Evolutionary conservation across 306 rosid genomes (phyloP), one percentile per base, ranked within the genome.

Genomic region (Astragalus glycyphyllos): DNA sequence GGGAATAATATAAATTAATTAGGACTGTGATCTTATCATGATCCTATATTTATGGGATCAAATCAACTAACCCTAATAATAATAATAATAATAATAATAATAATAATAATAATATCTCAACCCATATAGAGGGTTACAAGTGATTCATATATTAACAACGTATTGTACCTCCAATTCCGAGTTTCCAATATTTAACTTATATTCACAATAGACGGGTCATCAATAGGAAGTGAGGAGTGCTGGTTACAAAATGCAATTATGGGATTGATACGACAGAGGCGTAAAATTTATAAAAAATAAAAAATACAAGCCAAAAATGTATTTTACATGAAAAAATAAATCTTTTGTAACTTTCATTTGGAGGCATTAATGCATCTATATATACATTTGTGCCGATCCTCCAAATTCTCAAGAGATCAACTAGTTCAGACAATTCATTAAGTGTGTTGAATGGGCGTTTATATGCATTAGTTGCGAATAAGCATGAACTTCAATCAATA

Each of bases 301-400:
- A 51, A 23, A 71, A 23, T 46, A 38, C 20, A 53, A 2, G 31
- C 3, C 31, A 64, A 44, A 53, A 63, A 42, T 66, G 50, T 58
- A 65, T 60, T 70, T 49, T 82, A 93, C 98, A 97, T 93, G 98
- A 83, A 90, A 93, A 83, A 90, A 93, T 62, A 90, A 58, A 75
- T 87, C 90, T 80, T 46, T 90, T 92, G 69, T 93, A 93, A 79
- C 80, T 81, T 88, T 93, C 98, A 6, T 91, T 88, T 69, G 98
- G 98, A 29, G 96, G 76, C 91, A 93, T 88, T 65, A 93, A 78
- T 41, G 89, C 87, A 84, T 93, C 96, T 79, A 93, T 72, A 50
- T 75, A 93, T 68, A 90, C 91, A 73, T 87, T 81, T 62, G 46
- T 73, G 73, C 87, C 89, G 64, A 88, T 81, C 90, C 73, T 88